phyloP scores from a whole-genome alignment of 2,329 filamentous ascomycete species.

The Fusarium sororula region DNA sequence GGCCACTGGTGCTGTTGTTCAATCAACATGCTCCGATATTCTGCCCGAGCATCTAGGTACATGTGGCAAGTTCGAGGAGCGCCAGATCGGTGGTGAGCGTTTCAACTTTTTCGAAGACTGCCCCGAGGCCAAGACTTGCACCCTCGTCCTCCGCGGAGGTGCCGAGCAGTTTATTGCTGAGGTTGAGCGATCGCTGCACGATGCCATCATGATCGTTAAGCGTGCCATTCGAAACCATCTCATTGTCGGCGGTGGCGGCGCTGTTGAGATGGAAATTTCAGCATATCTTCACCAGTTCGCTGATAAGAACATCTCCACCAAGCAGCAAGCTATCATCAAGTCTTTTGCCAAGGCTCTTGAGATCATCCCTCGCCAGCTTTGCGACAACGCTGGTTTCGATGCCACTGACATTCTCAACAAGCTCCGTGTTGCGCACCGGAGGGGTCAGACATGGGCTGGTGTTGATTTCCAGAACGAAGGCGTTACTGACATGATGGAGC shows the following conservation, averaged over 20 bases:
- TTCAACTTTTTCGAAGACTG: conserved; percentile 99
- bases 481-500: conserved; percentile 91
- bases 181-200: conserved; percentile 96
- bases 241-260: conserved; percentile 95
- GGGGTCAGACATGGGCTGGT: conserved; percentile 92
- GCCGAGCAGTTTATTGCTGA: conserved; percentile 99
- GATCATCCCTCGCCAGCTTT: conserved; percentile 94
- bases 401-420: conserved; percentile 98
- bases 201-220: conserved; percentile 99
- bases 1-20: conserved; percentile 89
- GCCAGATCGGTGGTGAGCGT: conserved; percentile 95
- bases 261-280: conserved; percentile 95
- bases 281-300: conserved; percentile 92
- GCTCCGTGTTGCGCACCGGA: conserved; percentile 93
- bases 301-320: conserved; percentile 90
- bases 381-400: conserved; percentile 98
- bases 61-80: conserved; percentile 91
- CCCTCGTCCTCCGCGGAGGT: conserved; percentile 90
- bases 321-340: conserved; percentile 98
- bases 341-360: conserved; percentile 97
- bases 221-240: conserved; percentile 93
- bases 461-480: conserved; percentile 95
- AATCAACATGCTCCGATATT: conserved; percentile 98
- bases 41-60: conserved; percentile 87
- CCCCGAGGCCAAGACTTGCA: conserved; percentile 95